A percentile compares a stretch with the other conserved stretches of the same genome.
These are phyloP conservation scores for Keithomyces neogunnii DNA, from an alignment of 2,329 filamentous ascomycete genomes.

Conservation along the genomic window DNA sequence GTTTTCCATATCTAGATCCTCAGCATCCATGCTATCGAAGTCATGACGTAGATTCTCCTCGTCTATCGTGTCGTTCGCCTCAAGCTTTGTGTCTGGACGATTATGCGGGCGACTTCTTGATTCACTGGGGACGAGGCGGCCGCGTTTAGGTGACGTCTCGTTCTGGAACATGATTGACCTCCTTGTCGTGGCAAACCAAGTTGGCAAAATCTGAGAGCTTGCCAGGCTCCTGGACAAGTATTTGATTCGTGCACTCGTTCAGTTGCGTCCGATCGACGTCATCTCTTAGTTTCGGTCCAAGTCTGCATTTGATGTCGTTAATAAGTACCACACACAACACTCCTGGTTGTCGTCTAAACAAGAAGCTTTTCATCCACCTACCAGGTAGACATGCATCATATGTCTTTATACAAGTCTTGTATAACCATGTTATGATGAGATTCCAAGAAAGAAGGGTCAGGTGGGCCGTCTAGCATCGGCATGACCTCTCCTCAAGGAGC, in stretches of 20 bases:
- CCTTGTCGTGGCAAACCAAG: neutral
- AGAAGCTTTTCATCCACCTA: neutral
- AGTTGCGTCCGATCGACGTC: neutral
- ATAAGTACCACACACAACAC: neutral
- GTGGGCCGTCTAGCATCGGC: too few species aligned
- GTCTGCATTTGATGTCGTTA: constrained; percentile 1
- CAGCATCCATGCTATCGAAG: constrained; percentile 42
- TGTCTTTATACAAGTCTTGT: too few species aligned
- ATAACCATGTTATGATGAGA: too few species aligned
- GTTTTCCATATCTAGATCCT: constrained; percentile 34
- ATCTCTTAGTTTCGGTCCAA: constrained; percentile 17
- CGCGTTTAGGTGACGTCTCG: constrained; percentile 23
- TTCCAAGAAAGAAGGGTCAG: too few species aligned
- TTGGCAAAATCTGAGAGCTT: neutral
- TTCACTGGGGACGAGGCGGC: constrained; percentile 36
- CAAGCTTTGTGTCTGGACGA: neutral
- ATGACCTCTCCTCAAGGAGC: too few species aligned
- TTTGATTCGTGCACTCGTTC: neutral
- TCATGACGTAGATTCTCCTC: constrained; percentile 40
- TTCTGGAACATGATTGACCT: neutral
- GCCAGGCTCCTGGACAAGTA: neutral
- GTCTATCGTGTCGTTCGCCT: neutral
- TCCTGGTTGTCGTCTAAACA: neutral
- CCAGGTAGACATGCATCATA: neutral
- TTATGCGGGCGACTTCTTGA: constrained; percentile 31